Base-by-base conservation (phyloP, 2,329 filamentous ascomycete species). In the Pezicula carpinea region DNA sequence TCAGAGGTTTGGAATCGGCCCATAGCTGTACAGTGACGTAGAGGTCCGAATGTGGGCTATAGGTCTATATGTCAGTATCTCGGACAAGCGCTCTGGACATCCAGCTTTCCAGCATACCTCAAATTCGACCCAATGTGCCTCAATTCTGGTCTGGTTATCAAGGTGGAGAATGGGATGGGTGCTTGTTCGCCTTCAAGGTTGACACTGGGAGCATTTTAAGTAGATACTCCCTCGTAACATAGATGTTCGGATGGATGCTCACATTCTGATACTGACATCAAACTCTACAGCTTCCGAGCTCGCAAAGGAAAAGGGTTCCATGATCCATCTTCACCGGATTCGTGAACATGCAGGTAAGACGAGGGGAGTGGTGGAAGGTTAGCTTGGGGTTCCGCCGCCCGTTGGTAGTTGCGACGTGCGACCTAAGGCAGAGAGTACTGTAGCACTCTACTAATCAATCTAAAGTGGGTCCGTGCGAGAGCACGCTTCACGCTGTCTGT, bases 281-380 rank as follows among this genome's bases (percentile, higher is more conserved):
- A 91, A 80, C 58, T 89, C 78, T 58, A 97, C 76, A 66, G 88
- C 83, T 55, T 89, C 86, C 50, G 93, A 96, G 62, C 84, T 89
- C 57, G 89, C 91, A 72, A 97, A 97, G 23, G 91, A 95, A 69
- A 96, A 96, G 44, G 91, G 86, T 70, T 99, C 93, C 89, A 96
- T 96, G 36, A 49, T 55, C 57, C 59, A 60, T 62, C 42, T 58
- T 60, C 48, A 43, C 35, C 42, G 17, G 22, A 39, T 36, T 46
- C 6, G n/a, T 26, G 23, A 35, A 26, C 15, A 21, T 26, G 43
- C n/a, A 39, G 18, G n/a, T n/a, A n/a, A 7, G 22, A 11, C 8
- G 18, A 15, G 18, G 18, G 19, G 3, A 23, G 19, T 11, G 19
- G 38, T 6, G 14, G 38, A 15, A 17, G 15, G 15, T 4, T 4